Base-by-base conservation (phyloP, 2,329 filamentous ascomycete species). In the Magnaporthiopsis poae region DNA sequence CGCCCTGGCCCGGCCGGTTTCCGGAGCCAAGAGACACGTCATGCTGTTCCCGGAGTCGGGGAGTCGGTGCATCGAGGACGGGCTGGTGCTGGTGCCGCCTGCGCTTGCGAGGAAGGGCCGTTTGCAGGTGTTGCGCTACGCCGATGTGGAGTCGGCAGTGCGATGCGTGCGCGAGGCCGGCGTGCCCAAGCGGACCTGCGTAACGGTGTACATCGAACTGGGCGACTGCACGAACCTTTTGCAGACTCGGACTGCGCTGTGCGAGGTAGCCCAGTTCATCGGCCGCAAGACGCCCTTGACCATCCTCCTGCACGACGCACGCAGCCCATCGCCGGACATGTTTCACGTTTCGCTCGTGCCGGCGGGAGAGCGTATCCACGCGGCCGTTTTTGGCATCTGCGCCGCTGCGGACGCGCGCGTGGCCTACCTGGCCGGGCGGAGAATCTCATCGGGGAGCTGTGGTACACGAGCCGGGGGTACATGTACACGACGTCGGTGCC, bases 391-490 rank as follows among this genome's bases (percentile, higher is more conserved):
- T 56, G 69, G 69, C 0, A 66, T 68, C 3, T 63, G 60, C 15
- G 61, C 56, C 8, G 65, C 67, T 11, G 66, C 68, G 33, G 68
- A 67, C 1, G 35, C 68, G 4, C 61, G 67, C 0, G 63, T 67
- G 1, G 69, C 67, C 7, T 70, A 68, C 21, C 62, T 68, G 3
- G 66, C 67, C 5, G 69, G 68, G 27, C 67, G 4, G 66, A 65
- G 18, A 64, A 63, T 12, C 33, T 69, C 12, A 56, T 70, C 13
- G 61, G 62, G 13, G 69, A 70, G 61, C 63, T 69, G 12, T 61
- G 69, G 36, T 68, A 67, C 9, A 68, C 68, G 5, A 68, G 68
- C 13, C 62, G 68, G 1, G 68, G 63, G 1, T 68, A 67, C 60
- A 64, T 67, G 66, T 67, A 69, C 62, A 67, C 65, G 3, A 66